These are phyloP conservation scores for Ottelia alismoides DNA, from an alignment of 106 monocot genomes.

Conservation along the genomic window DNA sequence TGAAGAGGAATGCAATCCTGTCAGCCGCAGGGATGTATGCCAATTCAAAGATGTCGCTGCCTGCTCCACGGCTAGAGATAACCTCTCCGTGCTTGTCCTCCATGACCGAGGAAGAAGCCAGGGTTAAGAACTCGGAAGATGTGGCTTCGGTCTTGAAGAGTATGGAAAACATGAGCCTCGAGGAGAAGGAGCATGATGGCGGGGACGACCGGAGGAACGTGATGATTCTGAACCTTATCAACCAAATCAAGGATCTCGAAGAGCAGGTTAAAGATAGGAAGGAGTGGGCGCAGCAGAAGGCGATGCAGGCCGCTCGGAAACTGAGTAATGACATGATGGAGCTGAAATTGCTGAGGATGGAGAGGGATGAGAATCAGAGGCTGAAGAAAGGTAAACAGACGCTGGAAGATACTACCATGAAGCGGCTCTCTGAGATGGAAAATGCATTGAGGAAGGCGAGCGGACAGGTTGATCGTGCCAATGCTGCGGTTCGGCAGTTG, in stretches of 20 bases:
- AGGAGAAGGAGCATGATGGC: conserved; percentile 16
- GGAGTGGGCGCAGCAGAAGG: conserved; percentile 90
- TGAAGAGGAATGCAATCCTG: conserved; percentile 12
- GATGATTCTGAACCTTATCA: conserved; percentile 39
- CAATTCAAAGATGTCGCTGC: not conserved
- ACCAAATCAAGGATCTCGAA: conserved; percentile 55
- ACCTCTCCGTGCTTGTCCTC: not conserved
- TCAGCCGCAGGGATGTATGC: conserved; percentile 1
- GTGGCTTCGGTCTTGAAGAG: conserved; percentile 35
- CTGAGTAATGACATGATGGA: conserved; percentile 62
- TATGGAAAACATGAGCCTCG: conserved; percentile 37
- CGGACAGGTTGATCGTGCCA: conserved; percentile 77
- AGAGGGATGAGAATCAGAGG: conserved; percentile 62
- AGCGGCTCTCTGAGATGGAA: conserved; percentile 74
- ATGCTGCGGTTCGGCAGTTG: conserved; percentile 41
- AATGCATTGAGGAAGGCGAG: conserved; percentile 58
- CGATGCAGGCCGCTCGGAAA: conserved; percentile 78
- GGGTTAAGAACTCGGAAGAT: conserved; percentile 16
- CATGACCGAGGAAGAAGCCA: not conserved
- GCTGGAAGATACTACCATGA: conserved; percentile 66
- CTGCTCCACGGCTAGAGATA: not conserved
- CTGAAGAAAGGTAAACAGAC: conserved; percentile 57
- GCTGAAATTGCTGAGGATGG: conserved; percentile 47
- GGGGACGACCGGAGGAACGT: conserved; percentile 35
- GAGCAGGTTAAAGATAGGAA: conserved; percentile 64